Base-by-base conservation (phyloP, 495 filamentous ascomycete species). In the Aspergillus conjunctus region DNA sequence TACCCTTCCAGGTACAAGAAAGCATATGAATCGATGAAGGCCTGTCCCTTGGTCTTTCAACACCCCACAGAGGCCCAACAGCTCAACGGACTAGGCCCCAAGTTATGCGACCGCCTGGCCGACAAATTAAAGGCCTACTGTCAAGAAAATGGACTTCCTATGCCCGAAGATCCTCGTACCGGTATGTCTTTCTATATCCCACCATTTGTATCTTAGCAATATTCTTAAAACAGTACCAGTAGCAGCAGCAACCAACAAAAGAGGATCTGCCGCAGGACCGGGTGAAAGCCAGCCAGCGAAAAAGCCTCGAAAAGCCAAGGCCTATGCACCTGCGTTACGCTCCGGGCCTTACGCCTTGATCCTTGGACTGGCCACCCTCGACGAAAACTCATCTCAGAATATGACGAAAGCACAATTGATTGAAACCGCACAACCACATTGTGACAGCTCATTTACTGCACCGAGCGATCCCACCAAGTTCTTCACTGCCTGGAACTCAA, bases 401-500 rank as follows among this genome's bases (percentile, higher is more conserved):
- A 70, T 95, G 70, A 85, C 88, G 10, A 94, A 92, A 68, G 63
- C 78, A 11, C 79, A 89, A 55, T 68, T 91, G 18, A 88, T 92
- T 44, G 87, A 87, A 54, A 76, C 76, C 4, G 91, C 91, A 12
- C 87, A 93, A 66, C 83, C 83, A 18, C 79, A 87, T 70, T 92
- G 87, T 64, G 89, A 93, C 68, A 73, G 87, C 6, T 92, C 89
- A 0, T 93, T 92, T 66, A 88, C 84, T 0, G 85, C 83, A 1
- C 87, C 89, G 7, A 73, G 76, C 10, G 87, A 92, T 52, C 76
- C 88, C 3, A 87, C 77, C 6, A 89, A 85, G 63, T 89, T 81
- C 67, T 91, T 91, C 63, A 94, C 90, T 2, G 91, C 91, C 0
- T 95, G 91, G 91, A 87, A 81, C 66, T 91, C 89, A 0, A 95